Conservation (phyloP, 352 stramenopile species). For the Phytophthora sp. region DNA sequence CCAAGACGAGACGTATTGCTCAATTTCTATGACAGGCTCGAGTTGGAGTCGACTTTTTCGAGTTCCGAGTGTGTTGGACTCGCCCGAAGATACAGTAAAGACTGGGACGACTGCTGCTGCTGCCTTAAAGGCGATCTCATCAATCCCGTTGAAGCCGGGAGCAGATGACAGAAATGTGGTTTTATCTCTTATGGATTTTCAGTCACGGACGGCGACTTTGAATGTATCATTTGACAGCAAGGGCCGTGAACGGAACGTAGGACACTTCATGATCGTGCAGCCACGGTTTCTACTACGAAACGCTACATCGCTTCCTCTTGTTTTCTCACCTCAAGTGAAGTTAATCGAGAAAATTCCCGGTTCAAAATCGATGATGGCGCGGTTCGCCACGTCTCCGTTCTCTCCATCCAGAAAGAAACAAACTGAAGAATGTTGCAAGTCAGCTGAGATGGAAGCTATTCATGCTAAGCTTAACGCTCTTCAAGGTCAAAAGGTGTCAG, state of each 20-base stretch:
- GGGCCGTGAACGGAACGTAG: conserved; percentile 45
- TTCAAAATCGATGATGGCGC: conserved; percentile 62
- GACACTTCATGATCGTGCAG: conserved; percentile 70
- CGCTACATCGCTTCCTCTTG: conserved; percentile 53
- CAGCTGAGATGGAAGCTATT: conserved; percentile 70
- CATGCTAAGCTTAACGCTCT: conserved; percentile 76
- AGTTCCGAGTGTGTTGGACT: conserved; percentile 46
- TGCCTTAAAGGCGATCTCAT: conserved; percentile 21
- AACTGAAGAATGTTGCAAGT: conserved; percentile 53
- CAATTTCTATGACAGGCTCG: conserved; percentile 76
- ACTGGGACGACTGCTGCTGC: conserved; percentile 4
- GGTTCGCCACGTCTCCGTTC: conserved; percentile 53
- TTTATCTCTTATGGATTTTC: conserved; percentile 65
- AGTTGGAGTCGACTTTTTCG: conserved; percentile 83
- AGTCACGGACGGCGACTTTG: conserved; percentile 60
- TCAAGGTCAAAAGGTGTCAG: conserved; percentile 34
- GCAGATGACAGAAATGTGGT: conserved; percentile 46
- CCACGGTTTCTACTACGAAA: conserved; percentile 71
- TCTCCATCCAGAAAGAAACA: conserved; percentile 53
- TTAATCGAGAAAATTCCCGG: conserved; percentile 54
- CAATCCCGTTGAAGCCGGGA: conserved; percentile 11
- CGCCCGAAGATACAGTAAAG: conserved; percentile 3
- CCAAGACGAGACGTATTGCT: conserved; percentile 78
- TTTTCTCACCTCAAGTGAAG: conserved; percentile 64
- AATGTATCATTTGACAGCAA: conserved; percentile 67